Conservation (phyloP, 2,329 filamentous ascomycete genomes). For the Drechslerella coelobrocha region DNA sequence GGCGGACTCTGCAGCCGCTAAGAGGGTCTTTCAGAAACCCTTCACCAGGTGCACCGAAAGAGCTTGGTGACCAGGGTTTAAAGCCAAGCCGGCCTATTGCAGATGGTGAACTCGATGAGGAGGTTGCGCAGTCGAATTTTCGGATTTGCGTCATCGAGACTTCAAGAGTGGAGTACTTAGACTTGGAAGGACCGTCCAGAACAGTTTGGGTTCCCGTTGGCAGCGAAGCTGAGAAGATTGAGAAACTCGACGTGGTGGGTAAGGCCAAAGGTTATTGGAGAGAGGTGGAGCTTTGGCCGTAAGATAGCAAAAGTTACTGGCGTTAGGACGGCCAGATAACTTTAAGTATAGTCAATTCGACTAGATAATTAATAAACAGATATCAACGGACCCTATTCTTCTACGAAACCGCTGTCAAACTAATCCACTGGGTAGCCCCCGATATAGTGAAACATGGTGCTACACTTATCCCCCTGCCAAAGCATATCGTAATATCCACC, state of each 20-base stretch:
- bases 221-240: conserved; percentile 28
- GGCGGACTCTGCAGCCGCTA: conserved; percentile 69
- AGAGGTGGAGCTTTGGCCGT: conserved; percentile 44
- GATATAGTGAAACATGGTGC: conserved; percentile 43
- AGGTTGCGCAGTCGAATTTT: conserved; percentile 69
- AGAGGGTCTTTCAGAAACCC: conserved; percentile 76
- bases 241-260: conserved; percentile 28
- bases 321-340: background rate
- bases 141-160: conserved; percentile 85
- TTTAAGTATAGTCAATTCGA: too few species aligned
- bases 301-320: background rate
- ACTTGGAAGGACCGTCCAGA: conserved; percentile 19
- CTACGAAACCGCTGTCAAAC: too few species aligned
- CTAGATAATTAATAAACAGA: too few species aligned
- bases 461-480: conserved; percentile 48
- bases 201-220: conserved; percentile 39
- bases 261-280: conserved; percentile 31
- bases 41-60: conserved; percentile 69
- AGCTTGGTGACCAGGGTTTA: conserved; percentile 56
- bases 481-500: conserved; percentile 50
- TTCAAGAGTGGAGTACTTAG: conserved; percentile 67
- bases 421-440: conserved; percentile 41
- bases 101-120: conserved; percentile 67
- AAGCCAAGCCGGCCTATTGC: conserved; percentile 44
- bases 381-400: too few species aligned